Evolutionary conservation across 495 filamentous ascomycete genomes (phyloP), one percentile per base, ranked within the genome.

Genomic region (Aspergillus coremiiformis): DNA sequence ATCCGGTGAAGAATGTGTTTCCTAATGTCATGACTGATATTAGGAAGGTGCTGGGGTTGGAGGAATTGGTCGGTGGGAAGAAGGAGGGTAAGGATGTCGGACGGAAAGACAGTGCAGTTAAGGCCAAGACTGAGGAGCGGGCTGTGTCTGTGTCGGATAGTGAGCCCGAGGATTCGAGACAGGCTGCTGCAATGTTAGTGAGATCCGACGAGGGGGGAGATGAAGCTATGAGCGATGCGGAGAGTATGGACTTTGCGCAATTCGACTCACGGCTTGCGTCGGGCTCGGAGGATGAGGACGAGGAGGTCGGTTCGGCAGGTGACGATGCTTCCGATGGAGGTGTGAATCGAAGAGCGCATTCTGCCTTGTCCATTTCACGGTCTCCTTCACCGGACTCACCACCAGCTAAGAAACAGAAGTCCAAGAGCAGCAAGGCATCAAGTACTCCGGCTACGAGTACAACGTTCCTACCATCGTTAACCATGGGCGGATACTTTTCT

Each of bases 401-500:
- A 9, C 70, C 73, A 12, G 61, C 74, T 7, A 72, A 74, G 37
- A 72, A 73, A 32, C 24, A 69, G 23, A 75, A 78, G 44, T 74
- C 62, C 42, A 54, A 55, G 51, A 23, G 35, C 6, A 39, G 30
- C 37, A 61, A 68, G 49, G 63, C 63, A 52, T 52, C 47, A 51
- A 59, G 59, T 26, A 49, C 71, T 24, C 30, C 59, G 15, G 63
- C 70, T 15, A 78, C 73, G 48, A 84, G 83, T 7, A 85, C 89
- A 0, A 86, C 82, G 1, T 96, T 96, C 75, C 78, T 98, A 3
- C 94, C 93, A 2, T 85, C 87, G 5, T 77, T 98, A 2, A 79
- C 73, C 52, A 86, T 92, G 78, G 86, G 85, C 15, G 91, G 90
- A 41, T 98, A 98, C 72, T 85, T 86, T 68, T 96, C 92, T 15